Conservation (phyloP, 352 stramenopile species). For the Aphanomyces invadans region DNA sequence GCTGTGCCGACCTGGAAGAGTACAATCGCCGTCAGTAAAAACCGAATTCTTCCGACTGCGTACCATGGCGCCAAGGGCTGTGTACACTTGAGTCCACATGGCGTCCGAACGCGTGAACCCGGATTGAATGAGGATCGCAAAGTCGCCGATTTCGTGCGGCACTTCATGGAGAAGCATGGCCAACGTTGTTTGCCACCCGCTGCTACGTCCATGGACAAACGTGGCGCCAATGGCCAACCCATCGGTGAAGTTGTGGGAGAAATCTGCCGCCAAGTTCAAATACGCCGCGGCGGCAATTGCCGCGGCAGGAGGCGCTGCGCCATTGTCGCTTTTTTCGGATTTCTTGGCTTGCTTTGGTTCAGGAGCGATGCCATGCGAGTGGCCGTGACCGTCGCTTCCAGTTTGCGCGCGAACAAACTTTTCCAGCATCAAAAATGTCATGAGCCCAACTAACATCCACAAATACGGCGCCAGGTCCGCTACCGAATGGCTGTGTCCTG, state of each 20-base stretch:
- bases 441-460: constrained; percentile 63
- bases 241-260: constrained; percentile 91
- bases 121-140: constrained; percentile 86
- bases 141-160: constrained; percentile 90
- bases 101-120: constrained; percentile 84
- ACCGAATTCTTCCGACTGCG: constrained; percentile 12
- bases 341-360: constrained; percentile 17
- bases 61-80: constrained; percentile 83
- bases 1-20: constrained; percentile 50
- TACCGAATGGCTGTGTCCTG: constrained; percentile 46
- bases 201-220: constrained; percentile 55
- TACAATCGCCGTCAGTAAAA: not conserved
- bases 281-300: constrained; percentile 77
- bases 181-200: constrained; percentile 75
- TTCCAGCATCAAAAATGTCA: constrained; percentile 72
- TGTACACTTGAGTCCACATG: constrained; percentile 87
- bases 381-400: constrained; percentile 28
- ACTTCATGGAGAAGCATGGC: constrained; percentile 88
- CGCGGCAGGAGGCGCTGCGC: not conserved
- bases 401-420: constrained; percentile 73
- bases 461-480: constrained; percentile 62
- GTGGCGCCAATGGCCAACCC: constrained; percentile 89
- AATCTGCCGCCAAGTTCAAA: constrained; percentile 86
- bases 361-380: constrained; percentile 36
- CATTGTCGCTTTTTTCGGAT: not conserved